Base-by-base conservation (phyloP, 306 rosid genomes). In the Glycine soja region DNA sequence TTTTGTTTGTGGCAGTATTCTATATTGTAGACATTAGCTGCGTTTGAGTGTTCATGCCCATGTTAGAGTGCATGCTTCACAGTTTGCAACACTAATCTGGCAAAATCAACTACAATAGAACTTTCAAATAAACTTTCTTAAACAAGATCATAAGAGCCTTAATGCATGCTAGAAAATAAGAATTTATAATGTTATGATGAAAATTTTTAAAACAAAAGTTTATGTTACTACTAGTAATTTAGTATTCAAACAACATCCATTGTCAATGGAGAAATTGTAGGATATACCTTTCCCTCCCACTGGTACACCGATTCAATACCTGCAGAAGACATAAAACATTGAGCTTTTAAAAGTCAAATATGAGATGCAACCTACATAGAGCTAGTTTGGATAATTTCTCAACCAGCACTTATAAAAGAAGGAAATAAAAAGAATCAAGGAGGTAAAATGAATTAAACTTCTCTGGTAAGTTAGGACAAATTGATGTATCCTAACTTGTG, bases 281-380 rank as follows among this genome's bases (percentile, higher is more conserved):
- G 68, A 45, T 72, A 18, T 92, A 92, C 98, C 96, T 90, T 89
- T 12, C 99, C 99, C 75, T 95, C 72, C 99, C 99, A 95, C 86
- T 85, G 85, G 82, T 95, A 95, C 13, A 95, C 87, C 3, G 97
- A 94, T 70, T 90, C 94, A 8, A 94, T 85, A 80, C 98, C 98
- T 94, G 90, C 83, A 84, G 16, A 69, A 74, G 46, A 80, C 78
- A 87, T 58, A 19, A 72, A n/a, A 8, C 77, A 70, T 15, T n/a
- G 12, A 10, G 75, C 5, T 46, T 80, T 48, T 12, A 51, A 75
- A 65, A 72, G 48, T 51, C 62, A 19, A 46, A 67, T 32, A 30
- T 1, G 66, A 11, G 65, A 70, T 56, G 73, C 66, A 76, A 72
- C 53, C 34, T 7, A 64, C 54, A 53, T 59, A 65, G 46, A 38